Evolutionary conservation across 768 basidiomycete species (phyloP), one percentile per base, ranked within the genome.

Genomic region (Dacryopinax spathularia): DNA sequence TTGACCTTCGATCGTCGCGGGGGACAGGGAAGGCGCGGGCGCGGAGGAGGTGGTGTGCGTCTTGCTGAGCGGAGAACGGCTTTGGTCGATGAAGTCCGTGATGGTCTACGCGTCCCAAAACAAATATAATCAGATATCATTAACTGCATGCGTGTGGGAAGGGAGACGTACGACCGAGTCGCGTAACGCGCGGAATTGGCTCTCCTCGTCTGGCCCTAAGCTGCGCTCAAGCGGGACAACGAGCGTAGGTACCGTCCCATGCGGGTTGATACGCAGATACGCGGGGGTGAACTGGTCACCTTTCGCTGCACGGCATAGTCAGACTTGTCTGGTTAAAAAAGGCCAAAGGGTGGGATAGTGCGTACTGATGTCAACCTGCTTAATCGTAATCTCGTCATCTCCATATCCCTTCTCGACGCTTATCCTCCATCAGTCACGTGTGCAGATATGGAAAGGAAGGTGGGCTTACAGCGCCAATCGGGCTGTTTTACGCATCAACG

Each of bases 181-280:
- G 25, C 84, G 81, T 63, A 94, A 74, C 1, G 89, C 85, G 69
- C 89, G 87, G 77, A 89, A 94, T 41, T 87, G 82, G 68, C 83
- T 87, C 68, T 89, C 88, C 27, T 84, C 79, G 18, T 86, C 88
- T 1, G 80, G 76, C 0, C 80, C 74, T 9, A 91, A 78, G 2
- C 89, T 87, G 66, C 87, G 84, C 66, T 84, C 75, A 12, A 91
- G 77, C 0, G 91, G 91, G n/a, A 92, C 91, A 29, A 92, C 84
- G 60, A 93, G 75, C 1, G 87, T 88, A 12, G 91, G 91, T 2
- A 92, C 81, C 25, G 86, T 88, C 6, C 89, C 91, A 71, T 86
- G 84, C 48, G 84, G 79, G 71, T 88, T 93, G 72, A 94, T 75
- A 61, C 89, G 84, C 65, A 88, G 78, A 72, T 86, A 91, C 0